These are phyloP conservation scores for Carnegiea gigantea DNA, from an alignment of 179 eudicot genomes.

Conservation along the genomic window DNA sequence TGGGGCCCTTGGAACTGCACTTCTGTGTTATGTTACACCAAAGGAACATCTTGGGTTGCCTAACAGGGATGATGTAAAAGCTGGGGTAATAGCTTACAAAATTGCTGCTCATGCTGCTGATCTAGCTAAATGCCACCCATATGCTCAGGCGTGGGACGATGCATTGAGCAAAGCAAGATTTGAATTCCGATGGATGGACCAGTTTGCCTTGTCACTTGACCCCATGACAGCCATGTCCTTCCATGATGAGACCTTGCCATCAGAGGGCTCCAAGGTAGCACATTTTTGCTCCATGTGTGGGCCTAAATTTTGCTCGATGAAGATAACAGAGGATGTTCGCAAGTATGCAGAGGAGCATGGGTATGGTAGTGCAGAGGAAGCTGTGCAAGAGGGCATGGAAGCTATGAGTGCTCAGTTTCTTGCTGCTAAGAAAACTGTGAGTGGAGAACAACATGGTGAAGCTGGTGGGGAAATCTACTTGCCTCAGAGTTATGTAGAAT, in stretches of 20 bases:
- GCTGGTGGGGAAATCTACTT: conserved; percentile 94
- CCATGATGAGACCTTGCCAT: conserved; percentile 91
- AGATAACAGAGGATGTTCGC: conserved; percentile 94
- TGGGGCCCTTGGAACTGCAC: conserved; percentile 96
- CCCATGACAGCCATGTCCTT: conserved; percentile 98
- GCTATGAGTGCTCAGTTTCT: conserved; percentile 93
- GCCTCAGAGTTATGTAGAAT: conserved; percentile 72
- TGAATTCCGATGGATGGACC: conserved; percentile 99
- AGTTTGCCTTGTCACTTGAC: conserved; percentile 87
- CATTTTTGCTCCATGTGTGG: conserved; percentile 99
- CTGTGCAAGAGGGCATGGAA: conserved; percentile 83
- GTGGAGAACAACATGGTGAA: conserved; percentile 98
- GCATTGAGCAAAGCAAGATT: conserved; percentile 95
- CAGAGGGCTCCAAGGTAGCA: conserved; percentile 98
- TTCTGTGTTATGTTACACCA: conserved; percentile 97
- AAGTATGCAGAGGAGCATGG: conserved; percentile 98
- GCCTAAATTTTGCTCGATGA: conserved; percentile 98
- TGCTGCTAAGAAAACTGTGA: conserved; percentile 90
- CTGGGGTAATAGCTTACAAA: conserved; percentile 94
- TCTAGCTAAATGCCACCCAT: conserved; percentile 82
- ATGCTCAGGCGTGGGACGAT: conserved; percentile 94
- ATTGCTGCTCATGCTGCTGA: conserved; percentile 99
- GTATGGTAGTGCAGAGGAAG: conserved; percentile 93
- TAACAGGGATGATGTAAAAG: conserved; percentile 89
- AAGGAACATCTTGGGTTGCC: conserved; percentile 98